phyloP scores from a whole-genome alignment of 805 yeast genomes.

The Yamadazyma akitaensis region DNA sequence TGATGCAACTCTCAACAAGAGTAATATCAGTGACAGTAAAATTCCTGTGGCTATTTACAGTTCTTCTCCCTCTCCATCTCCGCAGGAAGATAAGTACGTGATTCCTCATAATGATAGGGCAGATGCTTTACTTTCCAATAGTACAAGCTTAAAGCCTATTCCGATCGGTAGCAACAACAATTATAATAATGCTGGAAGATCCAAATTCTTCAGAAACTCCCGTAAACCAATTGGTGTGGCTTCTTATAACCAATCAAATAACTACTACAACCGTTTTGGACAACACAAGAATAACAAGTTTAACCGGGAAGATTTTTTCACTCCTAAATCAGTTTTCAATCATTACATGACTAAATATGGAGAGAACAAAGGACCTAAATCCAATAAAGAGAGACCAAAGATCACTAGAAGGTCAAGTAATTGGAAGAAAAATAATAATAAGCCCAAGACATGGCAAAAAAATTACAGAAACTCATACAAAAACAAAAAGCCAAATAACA shows the following conservation, averaged over 20 bases:
- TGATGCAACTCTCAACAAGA: conserved; percentile 10
- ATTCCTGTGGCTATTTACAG: neutral
- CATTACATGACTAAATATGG: conserved; percentile 67
- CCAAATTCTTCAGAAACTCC: conserved; percentile 35
- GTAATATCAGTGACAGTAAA: neutral
- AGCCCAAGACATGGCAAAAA: conserved; percentile 16
- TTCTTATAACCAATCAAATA: conserved; percentile 42
- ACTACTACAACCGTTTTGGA: conserved; percentile 10
- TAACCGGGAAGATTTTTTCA: conserved; percentile 69
- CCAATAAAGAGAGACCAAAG: conserved; percentile 19
- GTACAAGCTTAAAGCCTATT: conserved; percentile 36
- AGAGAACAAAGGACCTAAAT: conserved; percentile 39
- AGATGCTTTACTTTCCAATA: conserved; percentile 40
- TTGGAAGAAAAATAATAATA: conserved; percentile 16
- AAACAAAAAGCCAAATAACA: conserved; percentile 1
- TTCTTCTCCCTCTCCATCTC: neutral
- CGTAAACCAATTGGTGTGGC: conserved; percentile 66
- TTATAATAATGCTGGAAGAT: conserved; percentile 14
- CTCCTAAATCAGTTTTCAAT: conserved; percentile 71
- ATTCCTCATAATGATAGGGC: conserved; percentile 26
- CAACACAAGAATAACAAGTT: conserved; percentile 27
- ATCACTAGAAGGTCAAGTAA: conserved; percentile 14
- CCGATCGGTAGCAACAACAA: conserved; percentile 25
- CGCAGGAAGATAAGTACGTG: conserved; percentile 2
- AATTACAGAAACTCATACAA: conserved; percentile 14